These are phyloP conservation scores for Boletus rex-veris DNA, from an alignment of 768 basidiomycete species.

Conservation along the genomic window DNA sequence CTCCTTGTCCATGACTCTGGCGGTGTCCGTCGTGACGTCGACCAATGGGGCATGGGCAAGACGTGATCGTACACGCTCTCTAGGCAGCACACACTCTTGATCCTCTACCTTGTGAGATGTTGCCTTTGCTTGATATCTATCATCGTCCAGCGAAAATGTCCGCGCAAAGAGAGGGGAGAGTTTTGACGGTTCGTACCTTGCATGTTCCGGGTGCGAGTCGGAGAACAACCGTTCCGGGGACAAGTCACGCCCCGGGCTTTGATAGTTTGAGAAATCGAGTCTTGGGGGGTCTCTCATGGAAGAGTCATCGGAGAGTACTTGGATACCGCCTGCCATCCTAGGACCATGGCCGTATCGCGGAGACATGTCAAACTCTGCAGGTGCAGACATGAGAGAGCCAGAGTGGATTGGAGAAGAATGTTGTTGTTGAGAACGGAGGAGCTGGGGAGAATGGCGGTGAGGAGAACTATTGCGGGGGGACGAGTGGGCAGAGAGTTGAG, in stretches of 20 bases:
- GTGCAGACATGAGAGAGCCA: neutral
- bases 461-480: slow-evolving; percentile 20
- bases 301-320: slow-evolving; percentile 18
- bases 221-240: slow-evolving; percentile 13
- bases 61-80: slow-evolving; percentile 6
- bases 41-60: neutral
- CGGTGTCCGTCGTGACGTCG: neutral
- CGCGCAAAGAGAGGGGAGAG: slow-evolving; percentile 9
- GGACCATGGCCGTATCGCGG: slow-evolving; percentile 21
- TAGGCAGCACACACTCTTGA: slow-evolving; percentile 3
- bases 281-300: slow-evolving; percentile 7
- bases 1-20: neutral
- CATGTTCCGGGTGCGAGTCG: slow-evolving; percentile 9
- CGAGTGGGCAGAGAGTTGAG: neutral
- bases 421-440: slow-evolving; percentile 13
- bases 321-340: slow-evolving; percentile 29
- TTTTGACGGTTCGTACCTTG: slow-evolving; percentile 8
- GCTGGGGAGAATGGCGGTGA: slow-evolving; percentile 18
- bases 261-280: slow-evolving; percentile 13
- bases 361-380: slow-evolving; percentile 11
- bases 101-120: neutral
- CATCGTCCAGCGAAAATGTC: slow-evolving; percentile 5
- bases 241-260: slow-evolving; percentile 10
- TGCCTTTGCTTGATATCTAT: neutral
- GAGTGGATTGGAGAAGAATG: slow-evolving; percentile 11